Base-by-base conservation (phyloP, 169 alveolate genomes). In the Cryptosporidium baileyi region DNA sequence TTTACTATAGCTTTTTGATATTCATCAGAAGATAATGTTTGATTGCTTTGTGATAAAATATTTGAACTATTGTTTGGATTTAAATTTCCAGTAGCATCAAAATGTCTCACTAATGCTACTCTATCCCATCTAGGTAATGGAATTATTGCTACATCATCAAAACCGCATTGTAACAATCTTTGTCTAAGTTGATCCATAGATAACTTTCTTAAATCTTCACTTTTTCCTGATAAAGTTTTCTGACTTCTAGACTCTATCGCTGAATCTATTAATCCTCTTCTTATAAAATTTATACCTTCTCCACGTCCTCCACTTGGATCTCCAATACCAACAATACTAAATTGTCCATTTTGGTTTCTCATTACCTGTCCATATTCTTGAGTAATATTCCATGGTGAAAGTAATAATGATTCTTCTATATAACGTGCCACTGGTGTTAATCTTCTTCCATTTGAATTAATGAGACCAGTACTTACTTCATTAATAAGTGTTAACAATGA, bases 231-330 rank as follows among this genome's bases (percentile, higher is more conserved):
- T 4, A 80, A 51, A 9, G 92, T 61, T 57, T 82, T 89, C 26
- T 67, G 74, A 22, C 89, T 61, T 36, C 89, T 63, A 22, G 80
- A 54, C 28, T 67, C 74, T 28, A 57, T 67, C 41, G 63, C 65
- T 28, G 89, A 82, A 80, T 67, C 93, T 19, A 40, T 59, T 2
- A 63, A 88, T 61, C 91, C 93, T 9, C 94, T 63, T 80, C 91
- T 91, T 32, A 93, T 67, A 38, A 93, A 82, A 63, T 90, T 91
- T 13, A 93, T 80, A 22, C 94, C 96, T 60, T 93, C 95, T n/a
- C 96, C 96, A 7, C 96, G 51, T 19, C 95, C 95, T 54, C 96
- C 95, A n/a, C 94, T 89, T 13, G 96, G 96, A 57, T 93, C 96
- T 1, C 94, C 96, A 30, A 89, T 67, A 3, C 96, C 96, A 24